A percentile compares a stretch with the other conserved stretches of the same genome.
Evolutionary conservation across 352 stramenopile species (phyloP).

Genomic region (Detonula confervacea): DNA sequence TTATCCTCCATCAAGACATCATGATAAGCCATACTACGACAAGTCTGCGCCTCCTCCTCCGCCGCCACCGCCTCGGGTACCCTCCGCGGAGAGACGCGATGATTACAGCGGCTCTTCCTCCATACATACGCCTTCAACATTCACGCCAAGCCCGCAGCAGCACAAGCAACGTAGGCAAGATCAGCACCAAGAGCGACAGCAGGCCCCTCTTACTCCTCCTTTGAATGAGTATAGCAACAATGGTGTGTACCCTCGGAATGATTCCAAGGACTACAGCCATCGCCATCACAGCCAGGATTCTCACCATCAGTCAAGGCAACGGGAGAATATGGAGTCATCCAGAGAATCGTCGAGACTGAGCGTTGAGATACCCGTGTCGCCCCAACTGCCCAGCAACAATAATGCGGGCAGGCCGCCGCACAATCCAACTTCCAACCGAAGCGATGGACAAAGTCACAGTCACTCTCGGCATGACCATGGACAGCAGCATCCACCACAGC

Average conservation of each 20-base stretch:
- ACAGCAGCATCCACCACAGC: not conserved
- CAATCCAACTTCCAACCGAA: not conserved
- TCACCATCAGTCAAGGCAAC: slow-evolving; percentile 5
- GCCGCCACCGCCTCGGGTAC: slow-evolving; percentile 8
- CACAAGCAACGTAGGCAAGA: not conserved
- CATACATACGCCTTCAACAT: slow-evolving; percentile 26
- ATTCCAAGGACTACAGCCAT: too few relatives aligned
- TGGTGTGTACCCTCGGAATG: too few relatives aligned
- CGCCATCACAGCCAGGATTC: not conserved
- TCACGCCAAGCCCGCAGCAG: not conserved
- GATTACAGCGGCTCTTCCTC: slow-evolving; percentile 47
- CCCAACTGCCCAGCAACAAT: slow-evolving; percentile 5
- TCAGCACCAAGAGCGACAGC: too few relatives aligned
- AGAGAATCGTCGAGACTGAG: slow-evolving; percentile 27
- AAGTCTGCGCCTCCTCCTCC: not conserved
- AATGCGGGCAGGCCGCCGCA: not conserved
- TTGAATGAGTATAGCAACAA: not conserved
- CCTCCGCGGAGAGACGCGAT: slow-evolving; percentile 39
- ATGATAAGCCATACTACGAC: too few relatives aligned
- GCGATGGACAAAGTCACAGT: not conserved
- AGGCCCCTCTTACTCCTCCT: too few relatives aligned
- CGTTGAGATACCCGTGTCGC: slow-evolving; percentile 36
- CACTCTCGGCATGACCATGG: not conserved
- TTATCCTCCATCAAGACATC: slow-evolving; percentile 6
- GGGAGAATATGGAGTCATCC: too few relatives aligned